A percentile compares a stretch with the other conserved stretches of the same genome.
Evolutionary conservation across 2,329 filamentous ascomycete species (phyloP).

Genomic region (Kalmusia sp.): DNA sequence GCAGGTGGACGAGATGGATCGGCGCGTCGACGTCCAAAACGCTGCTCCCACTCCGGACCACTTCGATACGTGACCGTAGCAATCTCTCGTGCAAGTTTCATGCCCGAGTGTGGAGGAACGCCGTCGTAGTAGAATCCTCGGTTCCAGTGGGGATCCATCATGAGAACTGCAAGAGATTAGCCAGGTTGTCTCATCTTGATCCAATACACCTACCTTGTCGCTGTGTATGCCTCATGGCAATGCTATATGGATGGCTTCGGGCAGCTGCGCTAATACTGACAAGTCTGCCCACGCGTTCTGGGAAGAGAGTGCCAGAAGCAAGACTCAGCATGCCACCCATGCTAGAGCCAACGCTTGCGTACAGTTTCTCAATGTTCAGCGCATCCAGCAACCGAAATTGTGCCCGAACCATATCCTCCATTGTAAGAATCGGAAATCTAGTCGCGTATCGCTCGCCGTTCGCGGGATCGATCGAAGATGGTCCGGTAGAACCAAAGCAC

Average conservation of each 20-base stretch:
- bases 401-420: conserved; percentile 97
- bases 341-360: conserved; percentile 92
- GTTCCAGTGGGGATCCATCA: conserved; percentile 99
- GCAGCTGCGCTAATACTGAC: conserved; percentile 94
- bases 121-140: conserved; percentile 85
- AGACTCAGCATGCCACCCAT: conserved; percentile 99
- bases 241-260: conserved; percentile 94
- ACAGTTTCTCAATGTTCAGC: conserved; percentile 77
- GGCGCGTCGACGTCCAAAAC: conserved; percentile 86
- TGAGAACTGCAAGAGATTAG: conserved; percentile 67
- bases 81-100: conserved; percentile 98
- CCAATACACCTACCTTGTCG: conserved; percentile 65
- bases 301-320: conserved; percentile 83
- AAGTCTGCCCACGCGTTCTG: conserved; percentile 79
- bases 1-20: conserved; percentile 87
- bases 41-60: conserved; percentile 95
- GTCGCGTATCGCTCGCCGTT: conserved; percentile 91
- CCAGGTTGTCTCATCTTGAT: too few species aligned
- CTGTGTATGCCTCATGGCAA: conserved; percentile 98
- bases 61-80: conserved; percentile 97
- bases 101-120: conserved; percentile 90
- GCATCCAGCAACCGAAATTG: conserved; percentile 88
- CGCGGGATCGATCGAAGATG: conserved; percentile 84
- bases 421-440: conserved; percentile 91
- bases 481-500: conserved; percentile 94